Conservation (phyloP, 2,329 filamentous ascomycete genomes). For the Sphaceloma murrayae region DNA sequence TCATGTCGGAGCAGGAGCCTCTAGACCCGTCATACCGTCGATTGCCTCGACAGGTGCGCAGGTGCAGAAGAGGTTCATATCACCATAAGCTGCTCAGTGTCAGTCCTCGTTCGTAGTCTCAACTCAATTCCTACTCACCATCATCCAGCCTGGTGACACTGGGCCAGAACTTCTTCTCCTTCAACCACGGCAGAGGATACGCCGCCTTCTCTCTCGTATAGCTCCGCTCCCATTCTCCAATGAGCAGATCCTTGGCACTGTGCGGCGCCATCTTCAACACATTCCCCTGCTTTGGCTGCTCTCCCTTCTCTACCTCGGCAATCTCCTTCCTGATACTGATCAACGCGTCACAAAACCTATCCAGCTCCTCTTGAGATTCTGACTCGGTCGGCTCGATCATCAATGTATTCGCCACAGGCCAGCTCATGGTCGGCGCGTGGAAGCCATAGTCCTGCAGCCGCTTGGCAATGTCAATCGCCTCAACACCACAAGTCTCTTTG, state of each 20-base stretch:
- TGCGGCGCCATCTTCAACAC: conserved; percentile 86
- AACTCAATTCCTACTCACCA: too few species aligned
- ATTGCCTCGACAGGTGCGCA: conserved; percentile 69
- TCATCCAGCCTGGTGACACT: conserved; percentile 79
- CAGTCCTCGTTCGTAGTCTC: too few species aligned
- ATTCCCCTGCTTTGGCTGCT: conserved; percentile 64
- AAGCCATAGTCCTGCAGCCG: conserved; percentile 95
- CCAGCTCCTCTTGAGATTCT: conserved; percentile 83
- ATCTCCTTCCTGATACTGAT: conserved; percentile 84
- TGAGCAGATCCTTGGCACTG: conserved; percentile 68
- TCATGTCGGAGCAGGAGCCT: conserved; percentile 26
- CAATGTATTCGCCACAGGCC: conserved; percentile 86
- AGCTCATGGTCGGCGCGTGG: conserved; percentile 94
- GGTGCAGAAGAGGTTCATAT: conserved; percentile 89
- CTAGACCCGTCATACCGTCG: conserved; percentile 29
- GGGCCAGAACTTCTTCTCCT: conserved; percentile 98
- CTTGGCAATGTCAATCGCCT: conserved; percentile 93
- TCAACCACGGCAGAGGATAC: conserved; percentile 71
- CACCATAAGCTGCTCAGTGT: conserved; percentile 60
- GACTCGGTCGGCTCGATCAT: conserved; percentile 98
- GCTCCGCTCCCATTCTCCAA: conserved; percentile 67
- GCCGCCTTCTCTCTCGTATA: conserved; percentile 77
- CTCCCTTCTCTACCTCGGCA: conserved; percentile 68
- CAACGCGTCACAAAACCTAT: conserved; percentile 84
- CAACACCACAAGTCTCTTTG: conserved; percentile 70